A percentile compares a stretch with the other conserved stretches of the same genome.
phyloP scores from a whole-genome alignment of 1,284 basidiomycete genomes.

The Gyrodon tennesseensis region DNA sequence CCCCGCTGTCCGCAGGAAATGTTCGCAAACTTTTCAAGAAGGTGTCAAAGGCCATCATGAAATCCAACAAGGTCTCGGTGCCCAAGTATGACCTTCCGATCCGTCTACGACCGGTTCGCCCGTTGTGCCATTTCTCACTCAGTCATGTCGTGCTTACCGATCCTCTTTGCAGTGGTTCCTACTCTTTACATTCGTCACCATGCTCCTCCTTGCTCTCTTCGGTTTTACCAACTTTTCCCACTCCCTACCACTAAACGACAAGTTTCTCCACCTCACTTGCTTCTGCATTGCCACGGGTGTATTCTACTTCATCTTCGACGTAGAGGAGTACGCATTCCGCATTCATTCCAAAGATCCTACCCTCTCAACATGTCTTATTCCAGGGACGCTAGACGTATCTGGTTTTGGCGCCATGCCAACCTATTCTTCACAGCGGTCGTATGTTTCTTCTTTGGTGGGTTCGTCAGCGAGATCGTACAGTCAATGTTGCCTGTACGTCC shows the following conservation, averaged over 20 bases:
- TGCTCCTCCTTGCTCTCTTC: slow-evolving; percentile 66
- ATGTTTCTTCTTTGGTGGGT: slow-evolving; percentile 77
- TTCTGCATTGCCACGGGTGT: slow-evolving; percentile 74
- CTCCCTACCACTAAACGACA: slow-evolving; percentile 74
- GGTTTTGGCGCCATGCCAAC: slow-evolving; percentile 80
- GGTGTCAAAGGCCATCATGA: slow-evolving; percentile 56
- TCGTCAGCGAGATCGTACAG: slow-evolving; percentile 86
- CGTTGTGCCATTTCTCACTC: slow-evolving; percentile 19
- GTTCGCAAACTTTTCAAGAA: slow-evolving; percentile 44
- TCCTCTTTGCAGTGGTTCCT: slow-evolving; percentile 65
- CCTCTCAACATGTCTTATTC: slow-evolving; percentile 2
- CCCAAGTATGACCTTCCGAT: slow-evolving; percentile 70
- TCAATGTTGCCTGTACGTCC: slow-evolving; percentile 67
- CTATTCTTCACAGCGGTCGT: slow-evolving; percentile 66
- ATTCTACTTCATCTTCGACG: slow-evolving; percentile 86
- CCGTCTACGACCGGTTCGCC: slow-evolving; percentile 67
- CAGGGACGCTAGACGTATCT: slow-evolving; percentile 72
- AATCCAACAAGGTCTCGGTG: slow-evolving; percentile 56
- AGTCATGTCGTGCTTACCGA: slow-evolving; percentile 14
- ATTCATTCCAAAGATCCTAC: neutral
- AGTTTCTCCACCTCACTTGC: slow-evolving; percentile 81
- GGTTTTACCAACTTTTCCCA: slow-evolving; percentile 71
- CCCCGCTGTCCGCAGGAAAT: slow-evolving; percentile 27
- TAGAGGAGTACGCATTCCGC: slow-evolving; percentile 67
- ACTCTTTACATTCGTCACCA: slow-evolving; percentile 61